Conservation (phyloP, 306 rosid species). For the Pterocarpus santalinus region DNA sequence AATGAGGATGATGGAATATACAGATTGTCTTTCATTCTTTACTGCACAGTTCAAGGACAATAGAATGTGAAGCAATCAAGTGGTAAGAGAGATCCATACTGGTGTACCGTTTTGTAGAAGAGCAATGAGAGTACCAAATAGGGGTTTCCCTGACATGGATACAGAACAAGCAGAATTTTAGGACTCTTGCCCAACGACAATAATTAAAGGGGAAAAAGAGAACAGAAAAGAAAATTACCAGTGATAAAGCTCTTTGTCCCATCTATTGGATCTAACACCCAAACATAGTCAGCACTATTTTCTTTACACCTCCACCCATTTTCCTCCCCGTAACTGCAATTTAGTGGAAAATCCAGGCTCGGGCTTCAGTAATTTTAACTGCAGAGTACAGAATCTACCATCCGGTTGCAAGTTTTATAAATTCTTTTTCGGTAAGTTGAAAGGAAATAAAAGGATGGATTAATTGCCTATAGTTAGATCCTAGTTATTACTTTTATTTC, state of each 20-base stretch:
- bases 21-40: conserved; percentile 28
- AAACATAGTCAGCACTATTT: conserved; percentile 76
- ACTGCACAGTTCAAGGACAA: conserved; percentile 6
- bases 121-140: conserved; percentile 94
- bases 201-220: background rate
- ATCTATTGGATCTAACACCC: conserved; percentile 98
- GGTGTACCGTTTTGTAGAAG: conserved; percentile 78
- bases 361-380: conserved; percentile 5
- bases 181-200: background rate
- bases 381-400: conserved; percentile 10
- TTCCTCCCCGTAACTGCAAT: conserved; percentile 91
- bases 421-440: too few relatives aligned
- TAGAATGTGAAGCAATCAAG: conserved; percentile 19
- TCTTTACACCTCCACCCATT: conserved; percentile 91
- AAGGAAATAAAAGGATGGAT: too few relatives aligned
- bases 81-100: conserved; percentile 60
- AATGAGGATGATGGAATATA: background rate
- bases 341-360: conserved; percentile 24
- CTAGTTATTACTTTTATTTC: too few relatives aligned
- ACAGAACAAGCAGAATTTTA: conserved; percentile 30
- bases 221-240: conserved; percentile 57
- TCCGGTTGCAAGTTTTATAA: background rate
- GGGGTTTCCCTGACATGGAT: conserved; percentile 79
- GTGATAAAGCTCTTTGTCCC: conserved; percentile 97
- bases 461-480: too few relatives aligned